Conservation (phyloP, 371 early-diverging fungal genomes). For the Mucor saturninus region DNA sequence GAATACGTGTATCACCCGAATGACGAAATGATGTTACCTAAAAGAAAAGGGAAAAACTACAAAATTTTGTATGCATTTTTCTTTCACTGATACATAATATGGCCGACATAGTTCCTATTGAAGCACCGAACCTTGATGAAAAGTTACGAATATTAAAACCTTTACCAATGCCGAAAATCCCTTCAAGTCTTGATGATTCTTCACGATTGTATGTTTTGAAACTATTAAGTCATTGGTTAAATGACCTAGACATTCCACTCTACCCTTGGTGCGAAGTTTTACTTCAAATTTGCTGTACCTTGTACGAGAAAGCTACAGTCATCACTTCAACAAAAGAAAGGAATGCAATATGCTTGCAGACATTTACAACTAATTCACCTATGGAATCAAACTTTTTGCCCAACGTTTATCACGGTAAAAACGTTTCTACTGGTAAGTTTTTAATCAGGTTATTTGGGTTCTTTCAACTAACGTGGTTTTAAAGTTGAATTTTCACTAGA, state of each 20-base stretch:
- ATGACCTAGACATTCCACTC: constrained; percentile 18
- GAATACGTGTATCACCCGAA: no score
- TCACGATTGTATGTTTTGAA: constrained; percentile 35
- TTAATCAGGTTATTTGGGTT: not conserved
- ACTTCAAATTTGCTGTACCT: constrained; percentile 4
- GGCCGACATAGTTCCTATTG: not conserved
- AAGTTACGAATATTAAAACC: constrained; percentile 10
- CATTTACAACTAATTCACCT: constrained; percentile 14
- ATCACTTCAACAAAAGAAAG: not conserved
- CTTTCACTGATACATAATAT: no score
- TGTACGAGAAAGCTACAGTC: constrained; percentile 13
- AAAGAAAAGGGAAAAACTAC: no score
- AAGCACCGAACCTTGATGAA: not conserved
- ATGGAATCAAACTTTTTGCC: constrained; percentile 32
- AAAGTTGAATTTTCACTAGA: constrained; percentile 3
- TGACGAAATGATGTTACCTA: no score
- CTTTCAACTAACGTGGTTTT: not conserved
- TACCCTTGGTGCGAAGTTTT: constrained; percentile 29
- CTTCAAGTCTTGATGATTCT: constrained; percentile 28
- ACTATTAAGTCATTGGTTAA: constrained; percentile 32
- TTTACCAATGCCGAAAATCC: constrained; percentile 7
- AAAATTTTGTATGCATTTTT: no score
- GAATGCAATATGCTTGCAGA: constrained; percentile 17
- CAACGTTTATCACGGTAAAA: constrained; percentile 28
- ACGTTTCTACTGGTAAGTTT: constrained; percentile 10